A percentile compares a stretch with the other conserved stretches of the same genome.
Evolutionary conservation across 441 rosid species (phyloP).

Genomic region (Mallotus japonicus): DNA sequence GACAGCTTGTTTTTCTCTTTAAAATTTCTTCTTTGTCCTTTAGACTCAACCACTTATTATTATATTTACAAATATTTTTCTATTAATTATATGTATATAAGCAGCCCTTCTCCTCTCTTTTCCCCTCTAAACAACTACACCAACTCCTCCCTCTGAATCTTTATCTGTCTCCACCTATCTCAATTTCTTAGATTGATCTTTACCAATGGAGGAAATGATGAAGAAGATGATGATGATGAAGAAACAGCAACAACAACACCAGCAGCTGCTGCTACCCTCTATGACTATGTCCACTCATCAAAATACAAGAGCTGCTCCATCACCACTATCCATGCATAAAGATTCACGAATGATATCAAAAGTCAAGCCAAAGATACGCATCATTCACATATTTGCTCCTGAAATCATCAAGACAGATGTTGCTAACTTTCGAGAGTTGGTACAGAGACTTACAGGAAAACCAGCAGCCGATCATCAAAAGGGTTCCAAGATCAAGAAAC

Average conservation of each 20-base stretch:
- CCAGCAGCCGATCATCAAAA: constrained; percentile 26
- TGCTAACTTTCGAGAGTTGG: constrained; percentile 79
- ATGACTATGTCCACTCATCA: too few relatives aligned
- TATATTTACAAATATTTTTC: too few relatives aligned
- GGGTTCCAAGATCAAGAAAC: constrained; percentile 23
- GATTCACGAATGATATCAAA: constrained; percentile 57
- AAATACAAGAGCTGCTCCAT: constrained; percentile 12
- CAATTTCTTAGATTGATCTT: neutral
- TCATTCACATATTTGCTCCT: constrained; percentile 90
- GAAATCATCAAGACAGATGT: constrained; percentile 95
- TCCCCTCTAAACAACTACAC: constrained; percentile 32
- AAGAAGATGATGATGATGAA: constrained; percentile 18
- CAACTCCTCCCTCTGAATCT: constrained; percentile 31
- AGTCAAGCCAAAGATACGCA: constrained; percentile 79
- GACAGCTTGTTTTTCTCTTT: constrained; percentile 35
- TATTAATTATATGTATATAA: constrained; percentile 21
- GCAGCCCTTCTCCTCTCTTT: constrained; percentile 8
- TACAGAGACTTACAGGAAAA: constrained; percentile 89
- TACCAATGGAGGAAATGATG: constrained; percentile 32
- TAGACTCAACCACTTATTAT: neutral
- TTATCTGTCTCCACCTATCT: neutral
- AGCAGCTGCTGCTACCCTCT: too few relatives aligned
- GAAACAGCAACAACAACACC: constrained; percentile 12
- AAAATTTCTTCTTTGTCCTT: constrained; percentile 14
- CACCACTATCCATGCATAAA: constrained; percentile 46